Conservation (phyloP, 306 rosid species). For the Cucurbita ficifolia region DNA sequence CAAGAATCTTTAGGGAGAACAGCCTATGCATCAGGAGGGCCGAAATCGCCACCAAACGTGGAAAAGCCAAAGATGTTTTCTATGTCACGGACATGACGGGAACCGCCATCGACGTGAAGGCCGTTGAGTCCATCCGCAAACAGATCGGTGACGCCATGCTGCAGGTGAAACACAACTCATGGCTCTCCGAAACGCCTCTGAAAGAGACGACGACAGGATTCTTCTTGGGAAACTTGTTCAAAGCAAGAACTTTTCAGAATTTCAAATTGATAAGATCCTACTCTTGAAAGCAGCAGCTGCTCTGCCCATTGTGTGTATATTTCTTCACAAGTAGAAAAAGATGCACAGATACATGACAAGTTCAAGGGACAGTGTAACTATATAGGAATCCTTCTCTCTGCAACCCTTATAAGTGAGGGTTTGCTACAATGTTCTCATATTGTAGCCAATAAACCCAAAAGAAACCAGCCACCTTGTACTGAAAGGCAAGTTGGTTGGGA, state of each 20-base stretch:
- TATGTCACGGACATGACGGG: conserved; percentile 84
- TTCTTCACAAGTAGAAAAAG: conserved; percentile 13
- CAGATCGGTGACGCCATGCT: conserved; percentile 49
- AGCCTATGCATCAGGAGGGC: conserved; percentile 77
- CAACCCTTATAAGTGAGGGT: not conserved
- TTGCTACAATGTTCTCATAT: conserved; percentile 1
- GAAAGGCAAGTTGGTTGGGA: not conserved
- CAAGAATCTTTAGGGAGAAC: conserved; percentile 83
- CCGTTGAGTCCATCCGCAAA: conserved; percentile 59
- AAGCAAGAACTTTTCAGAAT: conserved; percentile 56
- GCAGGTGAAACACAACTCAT: conserved; percentile 47
- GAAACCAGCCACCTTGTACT: not conserved
- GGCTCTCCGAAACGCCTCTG: conserved; percentile 32
- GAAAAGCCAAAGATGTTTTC: conserved; percentile 59
- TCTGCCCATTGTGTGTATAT: conserved; percentile 8
- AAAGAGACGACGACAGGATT: conserved; percentile 42
- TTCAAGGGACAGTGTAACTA: conserved; percentile 4
- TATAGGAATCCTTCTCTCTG: not conserved
- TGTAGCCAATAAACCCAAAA: conserved; percentile 16
- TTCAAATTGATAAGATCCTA: conserved; percentile 62
- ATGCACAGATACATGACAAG: conserved; percentile 7
- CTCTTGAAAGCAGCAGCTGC: conserved; percentile 26
- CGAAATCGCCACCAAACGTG: conserved; percentile 64
- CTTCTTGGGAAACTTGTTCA: conserved; percentile 59
- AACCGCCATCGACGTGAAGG: conserved; percentile 59